A percentile compares a stretch with the other conserved stretches of the same genome.
Conservation (phyloP, 495 filamentous ascomycete genomes). For the Penicillium riverlandense region DNA sequence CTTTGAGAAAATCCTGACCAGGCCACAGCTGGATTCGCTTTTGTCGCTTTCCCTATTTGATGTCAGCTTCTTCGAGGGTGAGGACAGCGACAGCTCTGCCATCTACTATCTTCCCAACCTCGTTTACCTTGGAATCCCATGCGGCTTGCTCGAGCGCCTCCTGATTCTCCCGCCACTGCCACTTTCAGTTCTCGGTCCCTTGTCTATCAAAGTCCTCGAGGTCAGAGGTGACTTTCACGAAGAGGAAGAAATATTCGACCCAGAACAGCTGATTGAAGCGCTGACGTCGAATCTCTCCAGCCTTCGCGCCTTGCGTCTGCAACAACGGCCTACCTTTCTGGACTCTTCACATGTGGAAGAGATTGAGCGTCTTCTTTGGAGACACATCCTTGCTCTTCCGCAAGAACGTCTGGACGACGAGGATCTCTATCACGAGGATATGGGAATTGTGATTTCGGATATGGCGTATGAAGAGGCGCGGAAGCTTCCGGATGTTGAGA, state of each 20-base stretch:
- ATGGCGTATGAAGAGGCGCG: too few species aligned
- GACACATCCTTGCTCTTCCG: too few species aligned
- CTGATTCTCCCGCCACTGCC: constrained; percentile 1
- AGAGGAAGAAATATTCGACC: background rate
- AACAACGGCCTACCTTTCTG: too few species aligned
- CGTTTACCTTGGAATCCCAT: constrained; percentile 1
- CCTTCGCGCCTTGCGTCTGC: background rate
- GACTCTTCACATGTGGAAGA: too few species aligned
- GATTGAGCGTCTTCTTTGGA: too few species aligned
- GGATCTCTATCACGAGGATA: too few species aligned
- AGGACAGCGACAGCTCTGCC: background rate
- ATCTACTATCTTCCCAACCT: background rate
- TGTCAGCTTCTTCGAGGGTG: background rate
- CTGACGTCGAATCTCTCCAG: background rate
- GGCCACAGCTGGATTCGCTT: constrained; percentile 3
- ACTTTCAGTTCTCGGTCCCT: background rate
- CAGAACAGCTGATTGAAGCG: background rate
- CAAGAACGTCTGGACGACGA: too few species aligned
- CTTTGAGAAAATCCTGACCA: background rate
- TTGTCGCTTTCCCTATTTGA: background rate
- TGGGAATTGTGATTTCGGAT: too few species aligned
- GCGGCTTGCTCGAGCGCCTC: background rate
- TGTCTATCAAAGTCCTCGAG: constrained; percentile 1
- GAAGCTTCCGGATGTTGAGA: too few species aligned
- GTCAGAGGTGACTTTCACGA: background rate